Percentiles rank a stretch among this genome's conserved stretches.
Evolutionary conservation across 257 asterid species (phyloP).

Genomic region (Rubia yunnanensis): DNA sequence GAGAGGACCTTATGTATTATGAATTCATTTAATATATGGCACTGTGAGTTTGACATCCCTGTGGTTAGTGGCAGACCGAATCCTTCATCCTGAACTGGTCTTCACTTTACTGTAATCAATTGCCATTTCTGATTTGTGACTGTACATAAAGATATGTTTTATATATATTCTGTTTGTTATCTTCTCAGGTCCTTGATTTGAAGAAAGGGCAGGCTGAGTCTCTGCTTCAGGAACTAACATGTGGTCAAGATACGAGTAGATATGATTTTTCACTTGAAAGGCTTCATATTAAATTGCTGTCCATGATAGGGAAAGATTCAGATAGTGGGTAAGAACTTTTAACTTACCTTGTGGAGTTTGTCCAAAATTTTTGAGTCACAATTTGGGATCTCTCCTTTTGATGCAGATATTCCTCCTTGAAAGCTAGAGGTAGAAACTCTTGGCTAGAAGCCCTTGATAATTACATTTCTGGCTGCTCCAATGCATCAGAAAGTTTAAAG

Average conservation of each 20-base stretch:
- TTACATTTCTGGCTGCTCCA: slow-evolving; percentile 1
- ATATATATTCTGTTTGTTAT: background rate
- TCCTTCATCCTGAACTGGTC: background rate
- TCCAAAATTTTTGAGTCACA: background rate
- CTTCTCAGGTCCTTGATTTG: slow-evolving; percentile 12
- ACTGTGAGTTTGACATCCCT: background rate
- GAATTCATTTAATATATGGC: background rate
- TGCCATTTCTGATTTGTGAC: background rate
- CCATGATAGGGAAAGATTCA: slow-evolving; percentile 10
- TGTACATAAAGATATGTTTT: background rate
- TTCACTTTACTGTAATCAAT: background rate
- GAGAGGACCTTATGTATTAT: background rate
- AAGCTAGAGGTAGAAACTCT: slow-evolving; percentile 18
- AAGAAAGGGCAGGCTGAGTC: slow-evolving; percentile 14
- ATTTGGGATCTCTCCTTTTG: background rate
- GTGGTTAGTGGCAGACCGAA: background rate
- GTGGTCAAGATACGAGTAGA: background rate
- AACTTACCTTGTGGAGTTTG: background rate
- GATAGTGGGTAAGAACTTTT: slow-evolving; percentile 12
- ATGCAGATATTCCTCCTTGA: slow-evolving; percentile 15
- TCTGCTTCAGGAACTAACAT: slow-evolving; percentile 9
- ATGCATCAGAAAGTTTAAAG: slow-evolving; percentile 2
- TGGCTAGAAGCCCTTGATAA: slow-evolving; percentile 15
- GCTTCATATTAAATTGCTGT: slow-evolving; percentile 15
- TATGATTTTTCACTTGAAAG: slow-evolving; percentile 4